phyloP scores from a whole-genome alignment of 768 basidiomycete species.

The Hirschioporus abietinus region DNA sequence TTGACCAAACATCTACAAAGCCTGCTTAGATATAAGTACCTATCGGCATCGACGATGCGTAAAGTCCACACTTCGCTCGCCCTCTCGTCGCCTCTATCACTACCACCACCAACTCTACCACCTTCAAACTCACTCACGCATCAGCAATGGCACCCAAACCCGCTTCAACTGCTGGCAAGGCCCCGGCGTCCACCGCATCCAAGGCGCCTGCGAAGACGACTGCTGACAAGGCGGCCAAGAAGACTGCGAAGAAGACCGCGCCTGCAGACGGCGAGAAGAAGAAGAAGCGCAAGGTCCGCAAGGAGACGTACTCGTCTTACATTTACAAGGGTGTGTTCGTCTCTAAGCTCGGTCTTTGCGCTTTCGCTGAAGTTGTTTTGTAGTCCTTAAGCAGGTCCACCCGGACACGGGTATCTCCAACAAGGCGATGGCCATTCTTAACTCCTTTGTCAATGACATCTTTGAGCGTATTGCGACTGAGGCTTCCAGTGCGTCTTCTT shows the following conservation, averaged over 20 bases:
- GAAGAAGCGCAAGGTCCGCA: constrained; percentile 81
- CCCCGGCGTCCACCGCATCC: constrained; percentile 51
- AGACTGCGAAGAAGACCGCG: constrained; percentile 41
- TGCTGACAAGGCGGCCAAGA: constrained; percentile 39
- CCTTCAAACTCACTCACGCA: neutral
- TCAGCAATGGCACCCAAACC: constrained; percentile 16
- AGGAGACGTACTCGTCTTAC: constrained; percentile 93
- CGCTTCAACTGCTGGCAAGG: constrained; percentile 40
- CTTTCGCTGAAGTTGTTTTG: neutral
- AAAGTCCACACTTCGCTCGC: neutral
- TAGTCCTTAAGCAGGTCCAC: constrained; percentile 95
- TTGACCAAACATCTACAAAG: constrained; percentile 4
- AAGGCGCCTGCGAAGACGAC: constrained; percentile 56
- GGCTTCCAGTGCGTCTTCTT: constrained; percentile 64
- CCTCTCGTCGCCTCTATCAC: neutral
- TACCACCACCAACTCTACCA: neutral
- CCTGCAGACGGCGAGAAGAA: constrained; percentile 71
- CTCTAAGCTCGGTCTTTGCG: neutral
- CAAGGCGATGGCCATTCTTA: constrained; percentile 90
- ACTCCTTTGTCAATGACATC: constrained; percentile 92
- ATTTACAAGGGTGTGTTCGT: constrained; percentile 77
- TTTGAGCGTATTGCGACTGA: constrained; percentile 90
- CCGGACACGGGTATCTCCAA: constrained; percentile 99
- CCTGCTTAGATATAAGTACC: constrained; percentile 2
- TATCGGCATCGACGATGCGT: neutral